Evolutionary conservation across 2,329 filamentous ascomycete genomes (phyloP).

Genomic region (Pseudocercospora pini-densiflorae): DNA sequence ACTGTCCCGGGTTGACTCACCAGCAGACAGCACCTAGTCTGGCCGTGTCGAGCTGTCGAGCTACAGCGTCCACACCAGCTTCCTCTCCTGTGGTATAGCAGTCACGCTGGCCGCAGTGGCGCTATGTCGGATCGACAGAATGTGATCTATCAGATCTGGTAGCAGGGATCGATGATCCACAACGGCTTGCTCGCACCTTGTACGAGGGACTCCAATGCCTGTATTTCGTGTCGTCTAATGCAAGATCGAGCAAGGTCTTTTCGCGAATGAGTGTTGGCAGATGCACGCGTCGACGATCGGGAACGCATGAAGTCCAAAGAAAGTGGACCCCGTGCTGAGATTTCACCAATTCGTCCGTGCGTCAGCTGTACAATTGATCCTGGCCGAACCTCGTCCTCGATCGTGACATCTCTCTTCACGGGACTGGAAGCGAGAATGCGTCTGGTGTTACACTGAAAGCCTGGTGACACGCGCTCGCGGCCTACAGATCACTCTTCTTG

Average conservation of each 20-base stretch:
- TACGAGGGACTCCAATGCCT: not conserved
- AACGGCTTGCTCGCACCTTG: not conserved
- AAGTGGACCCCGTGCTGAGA: not conserved
- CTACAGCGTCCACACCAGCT: too few relatives aligned
- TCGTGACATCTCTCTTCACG: slow-evolving; percentile 3
- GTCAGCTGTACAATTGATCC: not conserved
- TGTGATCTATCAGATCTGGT: slow-evolving; percentile 17
- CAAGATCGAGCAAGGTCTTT: slow-evolving; percentile 1
- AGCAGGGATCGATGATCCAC: not conserved
- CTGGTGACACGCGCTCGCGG: not conserved
- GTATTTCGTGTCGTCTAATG: not conserved
- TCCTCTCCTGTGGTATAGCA: not conserved
- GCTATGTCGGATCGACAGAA: slow-evolving; percentile 9
- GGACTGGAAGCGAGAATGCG: slow-evolving; percentile 19
- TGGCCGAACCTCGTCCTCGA: not conserved
- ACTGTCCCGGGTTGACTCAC: slow-evolving; percentile 1
- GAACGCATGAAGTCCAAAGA: not conserved
- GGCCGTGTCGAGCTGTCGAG: too few relatives aligned
- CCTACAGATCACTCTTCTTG: not conserved
- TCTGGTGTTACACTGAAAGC: not conserved
- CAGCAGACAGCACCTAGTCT: not conserved
- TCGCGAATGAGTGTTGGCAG: not conserved
- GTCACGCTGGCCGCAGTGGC: not conserved
- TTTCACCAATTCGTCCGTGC: not conserved
- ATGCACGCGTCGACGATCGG: not conserved